Evolutionary conservation across 371 early-diverging fungal species (phyloP), one percentile per base, ranked within the genome.

Genomic region (Chytridium lagenaria): DNA sequence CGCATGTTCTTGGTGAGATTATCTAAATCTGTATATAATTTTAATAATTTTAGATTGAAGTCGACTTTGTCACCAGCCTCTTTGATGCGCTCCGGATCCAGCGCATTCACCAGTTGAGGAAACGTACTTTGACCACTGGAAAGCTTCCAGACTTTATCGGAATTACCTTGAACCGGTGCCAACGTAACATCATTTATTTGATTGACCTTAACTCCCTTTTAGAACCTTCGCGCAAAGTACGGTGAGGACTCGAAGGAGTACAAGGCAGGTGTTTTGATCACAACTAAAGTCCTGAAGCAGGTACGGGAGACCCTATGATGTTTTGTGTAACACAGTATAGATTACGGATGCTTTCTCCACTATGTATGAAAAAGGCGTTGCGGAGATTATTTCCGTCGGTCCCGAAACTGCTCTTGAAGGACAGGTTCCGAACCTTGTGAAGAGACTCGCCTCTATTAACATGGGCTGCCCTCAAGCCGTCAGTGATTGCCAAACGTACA

Each of bases 51-150:
- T 39, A 72, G 77, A 66, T 71, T 50, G 77, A 80, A 73, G 50
- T 76, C 37, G 78, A 80, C 22, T 70, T 71, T 49, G 23, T 72
- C n/a, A 52, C 50, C 1, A 71, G 75, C 71, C 22, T 80, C 2
- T 68, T 72, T 37, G 77, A 75, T 34, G 75, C 73, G 16, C 49
- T 80, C 26, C 28, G 51, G 22, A 61, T 69, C 1, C 73, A 80
- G 28, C 44, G 30, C 16, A 2, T 68, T 1, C 49, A 40, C 28
- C 7, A 50, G 50, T 36, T 75, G 55, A 70, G 70, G 49, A 2
- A 40, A 23, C 23, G n/a, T 12, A 37, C 34, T 37, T 10, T 23
- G 51, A 26, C 23, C 7, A 67, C 64, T 0, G n/a, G n/a, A n/a
- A 22, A 38, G 34, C 44, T 67, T 19, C 37, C 66, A 1, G 71